phyloP scores from a whole-genome alignment of 1,139 yeast genomes.

The Saccharomyces hybrid region DNA sequence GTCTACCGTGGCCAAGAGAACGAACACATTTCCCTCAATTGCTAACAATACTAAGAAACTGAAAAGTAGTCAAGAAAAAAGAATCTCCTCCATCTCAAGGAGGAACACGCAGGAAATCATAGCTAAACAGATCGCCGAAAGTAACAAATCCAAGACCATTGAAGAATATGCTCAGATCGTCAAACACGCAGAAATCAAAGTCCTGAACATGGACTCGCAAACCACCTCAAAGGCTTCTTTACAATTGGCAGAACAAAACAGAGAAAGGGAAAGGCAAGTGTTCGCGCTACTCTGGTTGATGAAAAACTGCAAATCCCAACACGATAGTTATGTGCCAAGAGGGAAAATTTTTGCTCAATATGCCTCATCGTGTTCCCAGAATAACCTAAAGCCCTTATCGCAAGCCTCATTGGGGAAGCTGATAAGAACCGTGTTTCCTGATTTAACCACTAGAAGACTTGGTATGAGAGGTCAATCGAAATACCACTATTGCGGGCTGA shows the following conservation, averaged over 20 bases:
- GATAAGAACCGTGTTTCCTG: slow-evolving; percentile 66
- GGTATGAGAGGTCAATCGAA: slow-evolving; percentile 87
- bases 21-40: background rate
- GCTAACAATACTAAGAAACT: background rate
- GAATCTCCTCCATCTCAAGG: background rate
- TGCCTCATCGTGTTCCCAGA: slow-evolving; percentile 62
- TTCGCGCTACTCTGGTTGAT: slow-evolving; percentile 79
- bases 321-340: slow-evolving; percentile 73
- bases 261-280: slow-evolving; percentile 64
- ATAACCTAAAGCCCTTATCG: slow-evolving; percentile 60
- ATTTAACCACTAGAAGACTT: slow-evolving; percentile 68
- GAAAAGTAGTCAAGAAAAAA: background rate
- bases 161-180: slow-evolving; percentile 27
- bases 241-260: slow-evolving; percentile 32
- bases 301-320: slow-evolving; percentile 56
- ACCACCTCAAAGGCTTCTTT: slow-evolving; percentile 24
- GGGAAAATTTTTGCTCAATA: slow-evolving; percentile 76
- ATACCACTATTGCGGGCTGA: slow-evolving; percentile 85
- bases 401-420: slow-evolving; percentile 90
- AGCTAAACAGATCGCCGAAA: slow-evolving; percentile 25
- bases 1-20: background rate
- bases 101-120: background rate
- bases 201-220: slow-evolving; percentile 24
- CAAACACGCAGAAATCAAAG: slow-evolving; percentile 26
- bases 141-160: slow-evolving; percentile 23